phyloP scores from a whole-genome alignment of 2,329 filamentous ascomycete species.

The Didymella lethalis region DNA sequence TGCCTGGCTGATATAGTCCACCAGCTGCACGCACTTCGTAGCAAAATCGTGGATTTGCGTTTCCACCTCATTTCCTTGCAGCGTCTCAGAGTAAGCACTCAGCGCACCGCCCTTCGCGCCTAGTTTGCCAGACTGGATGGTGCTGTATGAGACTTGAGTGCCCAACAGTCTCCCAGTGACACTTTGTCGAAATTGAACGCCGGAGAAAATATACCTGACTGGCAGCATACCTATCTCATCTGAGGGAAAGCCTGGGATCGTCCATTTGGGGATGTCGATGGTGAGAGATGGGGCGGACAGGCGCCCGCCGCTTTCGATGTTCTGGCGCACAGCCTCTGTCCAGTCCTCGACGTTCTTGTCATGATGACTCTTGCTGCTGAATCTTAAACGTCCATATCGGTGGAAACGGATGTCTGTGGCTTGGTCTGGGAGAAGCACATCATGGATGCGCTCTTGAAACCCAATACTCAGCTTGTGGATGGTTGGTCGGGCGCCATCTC shows the following conservation, averaged over 20 bases:
- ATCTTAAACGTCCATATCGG: conserved; percentile 25
- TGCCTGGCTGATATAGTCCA: conserved; percentile 32
- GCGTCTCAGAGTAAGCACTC: conserved; percentile 24
- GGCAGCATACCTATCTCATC: conserved; percentile 16
- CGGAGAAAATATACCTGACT: conserved; percentile 42
- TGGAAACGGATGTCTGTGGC: conserved; percentile 42
- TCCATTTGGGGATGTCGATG: conserved; percentile 43
- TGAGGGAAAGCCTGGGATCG: conserved; percentile 27
- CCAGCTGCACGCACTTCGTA: conserved; percentile 29
- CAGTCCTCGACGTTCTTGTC: conserved; percentile 30
- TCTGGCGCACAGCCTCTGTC: conserved; percentile 28
- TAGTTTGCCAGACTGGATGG: conserved; percentile 42
- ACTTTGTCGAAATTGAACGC: conserved; percentile 40
- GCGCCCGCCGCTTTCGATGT: conserved; percentile 39
- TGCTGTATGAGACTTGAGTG: conserved; percentile 27
- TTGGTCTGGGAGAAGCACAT: conserved; percentile 44
- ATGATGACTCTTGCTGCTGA: conserved; percentile 19
- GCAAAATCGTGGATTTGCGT: conserved; percentile 29
- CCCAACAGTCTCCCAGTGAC: conserved; percentile 27
- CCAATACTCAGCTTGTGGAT: conserved; percentile 34
- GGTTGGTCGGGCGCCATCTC: conserved; percentile 18
- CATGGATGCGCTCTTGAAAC: conserved; percentile 34
- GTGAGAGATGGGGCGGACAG: conserved; percentile 40
- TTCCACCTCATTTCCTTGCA: neutral
- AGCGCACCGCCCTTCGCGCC: conserved; percentile 34